These are phyloP conservation scores for Paulownia fortunei DNA, from an alignment of 257 asterid genomes.

Conservation along the genomic window DNA sequence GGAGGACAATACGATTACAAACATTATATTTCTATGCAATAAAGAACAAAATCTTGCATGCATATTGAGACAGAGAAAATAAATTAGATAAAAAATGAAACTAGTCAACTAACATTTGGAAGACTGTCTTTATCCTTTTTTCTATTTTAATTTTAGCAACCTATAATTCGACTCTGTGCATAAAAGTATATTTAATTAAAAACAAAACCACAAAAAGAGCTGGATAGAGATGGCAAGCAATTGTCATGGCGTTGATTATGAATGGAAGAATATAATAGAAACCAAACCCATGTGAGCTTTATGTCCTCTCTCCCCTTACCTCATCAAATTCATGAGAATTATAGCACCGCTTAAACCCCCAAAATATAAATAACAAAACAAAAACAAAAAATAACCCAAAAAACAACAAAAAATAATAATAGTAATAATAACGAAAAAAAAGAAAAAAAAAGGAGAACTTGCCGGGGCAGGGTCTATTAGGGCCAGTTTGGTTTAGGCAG, in stretches of 20 bases:
- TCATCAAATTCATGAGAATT: background rate
- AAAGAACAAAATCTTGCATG: too few species aligned
- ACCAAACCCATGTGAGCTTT: conserved; percentile 22
- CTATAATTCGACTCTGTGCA: background rate
- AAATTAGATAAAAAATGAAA: background rate
- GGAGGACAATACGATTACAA: too few species aligned
- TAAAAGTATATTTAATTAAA: background rate
- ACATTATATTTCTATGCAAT: too few species aligned
- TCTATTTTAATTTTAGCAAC: background rate
- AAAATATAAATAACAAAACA: too few species aligned
- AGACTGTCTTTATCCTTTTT: background rate
- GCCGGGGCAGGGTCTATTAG: too few species aligned
- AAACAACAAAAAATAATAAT: too few species aligned
- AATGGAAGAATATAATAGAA: background rate
- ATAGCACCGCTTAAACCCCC: background rate
- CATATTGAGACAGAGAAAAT: too few species aligned
- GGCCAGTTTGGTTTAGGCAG: too few species aligned
- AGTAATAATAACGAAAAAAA: too few species aligned
- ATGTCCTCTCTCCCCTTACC: too few species aligned
- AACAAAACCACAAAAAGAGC: background rate
- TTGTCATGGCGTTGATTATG: background rate
- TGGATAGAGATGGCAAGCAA: conserved; percentile 12
- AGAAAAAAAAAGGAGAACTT: too few species aligned
- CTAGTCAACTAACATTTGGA: background rate
- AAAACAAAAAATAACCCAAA: too few species aligned